Conservation (phyloP, 108 stramenopile genomes). For the Stephanodiscus minutulus region DNA sequence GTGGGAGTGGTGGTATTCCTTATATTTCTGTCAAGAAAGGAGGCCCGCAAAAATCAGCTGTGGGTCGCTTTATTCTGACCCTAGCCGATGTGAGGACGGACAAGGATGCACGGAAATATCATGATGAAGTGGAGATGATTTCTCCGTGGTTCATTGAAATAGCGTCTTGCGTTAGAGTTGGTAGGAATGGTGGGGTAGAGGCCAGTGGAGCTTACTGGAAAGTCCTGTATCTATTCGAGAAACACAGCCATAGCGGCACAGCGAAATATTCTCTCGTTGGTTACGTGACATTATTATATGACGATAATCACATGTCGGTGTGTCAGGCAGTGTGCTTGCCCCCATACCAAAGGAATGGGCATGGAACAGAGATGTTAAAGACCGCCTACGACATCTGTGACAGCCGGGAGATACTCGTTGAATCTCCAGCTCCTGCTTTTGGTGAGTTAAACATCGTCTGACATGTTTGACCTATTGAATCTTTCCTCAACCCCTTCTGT, state of each 20-base stretch:
- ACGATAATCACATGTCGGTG: slow-evolving; percentile 41
- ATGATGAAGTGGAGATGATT: slow-evolving; percentile 63
- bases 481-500: not conserved
- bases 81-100: slow-evolving; percentile 55
- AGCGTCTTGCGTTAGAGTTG: slow-evolving; percentile 67
- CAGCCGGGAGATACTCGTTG: slow-evolving; percentile 71
- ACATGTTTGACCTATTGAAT: not conserved
- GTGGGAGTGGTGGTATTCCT: slow-evolving; percentile 25
- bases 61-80: slow-evolving; percentile 54
- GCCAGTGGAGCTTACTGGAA: slow-evolving; percentile 66
- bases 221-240: slow-evolving; percentile 73
- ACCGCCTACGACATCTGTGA: slow-evolving; percentile 53
- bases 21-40: not conserved
- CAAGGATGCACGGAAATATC: slow-evolving; percentile 52
- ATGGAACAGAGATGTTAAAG: slow-evolving; percentile 66
- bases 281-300: slow-evolving; percentile 65
- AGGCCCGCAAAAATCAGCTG: not conserved
- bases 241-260: slow-evolving; percentile 23
- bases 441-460: slow-evolving; percentile 1
- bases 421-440: slow-evolving; percentile 79
- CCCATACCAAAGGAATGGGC: slow-evolving; percentile 78
- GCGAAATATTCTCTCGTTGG: slow-evolving; percentile 66
- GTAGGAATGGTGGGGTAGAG: slow-evolving; percentile 28
- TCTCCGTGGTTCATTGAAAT: slow-evolving; percentile 81
- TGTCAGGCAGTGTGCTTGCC: slow-evolving; percentile 80